A percentile compares a stretch with the other conserved stretches of the same genome.
These are phyloP conservation scores for Xylogone sp. DNA, from an alignment of 2,329 filamentous ascomycete species.

Conservation along the genomic window DNA sequence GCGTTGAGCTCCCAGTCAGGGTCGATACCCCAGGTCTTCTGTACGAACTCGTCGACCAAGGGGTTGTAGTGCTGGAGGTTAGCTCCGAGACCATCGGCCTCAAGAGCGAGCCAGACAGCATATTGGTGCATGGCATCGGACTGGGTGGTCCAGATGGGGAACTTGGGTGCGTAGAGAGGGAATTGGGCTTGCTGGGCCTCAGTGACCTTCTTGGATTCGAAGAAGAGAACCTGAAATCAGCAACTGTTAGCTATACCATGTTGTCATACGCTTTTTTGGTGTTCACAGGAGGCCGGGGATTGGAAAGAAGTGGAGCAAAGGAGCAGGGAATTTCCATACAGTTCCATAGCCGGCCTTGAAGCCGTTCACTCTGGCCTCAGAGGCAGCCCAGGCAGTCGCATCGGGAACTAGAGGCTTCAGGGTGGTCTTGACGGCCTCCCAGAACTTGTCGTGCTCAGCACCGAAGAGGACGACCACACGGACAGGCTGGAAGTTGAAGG, in stretches of 20 bases:
- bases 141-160: constrained; percentile 74
- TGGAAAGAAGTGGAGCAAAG: constrained; percentile 36
- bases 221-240: neutral
- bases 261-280: too few species aligned
- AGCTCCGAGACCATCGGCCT: constrained; percentile 76
- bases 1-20: constrained; percentile 69
- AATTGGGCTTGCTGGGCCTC: constrained; percentile 64
- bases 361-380: constrained; percentile 29
- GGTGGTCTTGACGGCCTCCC: constrained; percentile 64
- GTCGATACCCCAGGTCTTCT: constrained; percentile 36
- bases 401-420: constrained; percentile 64
- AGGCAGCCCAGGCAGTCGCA: constrained; percentile 20
- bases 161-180: constrained; percentile 72
- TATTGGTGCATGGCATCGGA: constrained; percentile 79
- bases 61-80: constrained; percentile 93
- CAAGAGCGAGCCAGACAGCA: constrained; percentile 72
- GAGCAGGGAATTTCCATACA: too few species aligned
- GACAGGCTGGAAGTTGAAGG: constrained; percentile 87
- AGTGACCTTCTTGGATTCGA: constrained; percentile 38
- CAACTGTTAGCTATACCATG: neutral
- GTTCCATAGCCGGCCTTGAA: constrained; percentile 46
- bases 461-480: constrained; percentile 74
- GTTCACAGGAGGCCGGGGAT: constrained; percentile 35
- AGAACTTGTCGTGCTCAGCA: constrained; percentile 78
- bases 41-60: constrained; percentile 67